Evolutionary conservation across 495 filamentous ascomycete genomes (phyloP).

Genomic region (Penicillium paxilli): DNA sequence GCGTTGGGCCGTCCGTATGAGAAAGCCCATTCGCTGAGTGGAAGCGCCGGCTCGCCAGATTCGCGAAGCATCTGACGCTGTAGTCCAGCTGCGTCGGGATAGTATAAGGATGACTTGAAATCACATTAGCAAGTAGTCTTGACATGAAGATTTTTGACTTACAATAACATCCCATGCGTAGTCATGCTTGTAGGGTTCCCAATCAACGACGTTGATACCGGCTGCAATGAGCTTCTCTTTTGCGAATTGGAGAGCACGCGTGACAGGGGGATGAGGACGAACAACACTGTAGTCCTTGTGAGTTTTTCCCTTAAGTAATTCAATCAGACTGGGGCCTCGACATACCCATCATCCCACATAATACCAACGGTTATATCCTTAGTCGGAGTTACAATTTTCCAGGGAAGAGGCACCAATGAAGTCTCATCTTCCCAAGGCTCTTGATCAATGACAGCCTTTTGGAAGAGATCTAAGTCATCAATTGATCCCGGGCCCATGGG

Average conservation of each 20-base stretch:
- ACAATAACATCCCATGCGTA: conserved; percentile 60
- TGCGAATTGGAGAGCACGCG: conserved; percentile 56
- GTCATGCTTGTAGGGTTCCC: conserved; percentile 63
- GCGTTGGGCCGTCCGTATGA: conserved; percentile 48
- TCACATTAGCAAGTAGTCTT: background rate
- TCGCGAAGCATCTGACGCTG: conserved; percentile 43
- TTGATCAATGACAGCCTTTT: conserved; percentile 54
- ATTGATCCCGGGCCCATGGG: conserved; percentile 60
- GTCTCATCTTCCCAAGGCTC: conserved; percentile 66
- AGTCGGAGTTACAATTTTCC: conserved; percentile 44
- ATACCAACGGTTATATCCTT: conserved; percentile 64
- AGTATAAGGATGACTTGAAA: conserved; percentile 51
- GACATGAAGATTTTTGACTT: conserved; percentile 1
- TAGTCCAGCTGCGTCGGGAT: conserved; percentile 51
- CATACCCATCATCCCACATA: conserved; percentile 64
- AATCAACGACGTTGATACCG: conserved; percentile 61
- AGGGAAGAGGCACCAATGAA: conserved; percentile 57
- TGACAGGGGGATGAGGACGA: conserved; percentile 69
- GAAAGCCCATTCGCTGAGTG: conserved; percentile 58
- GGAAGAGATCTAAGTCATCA: conserved; percentile 65
- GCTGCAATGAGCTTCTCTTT: conserved; percentile 52
- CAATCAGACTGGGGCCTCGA: background rate
- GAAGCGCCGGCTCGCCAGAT: conserved; percentile 57
- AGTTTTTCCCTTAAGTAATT: background rate
- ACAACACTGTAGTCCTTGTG: conserved; percentile 19